These are phyloP conservation scores for Phytophthora brassicae DNA, from an alignment of 352 stramenopile species.

Conservation along the genomic window DNA sequence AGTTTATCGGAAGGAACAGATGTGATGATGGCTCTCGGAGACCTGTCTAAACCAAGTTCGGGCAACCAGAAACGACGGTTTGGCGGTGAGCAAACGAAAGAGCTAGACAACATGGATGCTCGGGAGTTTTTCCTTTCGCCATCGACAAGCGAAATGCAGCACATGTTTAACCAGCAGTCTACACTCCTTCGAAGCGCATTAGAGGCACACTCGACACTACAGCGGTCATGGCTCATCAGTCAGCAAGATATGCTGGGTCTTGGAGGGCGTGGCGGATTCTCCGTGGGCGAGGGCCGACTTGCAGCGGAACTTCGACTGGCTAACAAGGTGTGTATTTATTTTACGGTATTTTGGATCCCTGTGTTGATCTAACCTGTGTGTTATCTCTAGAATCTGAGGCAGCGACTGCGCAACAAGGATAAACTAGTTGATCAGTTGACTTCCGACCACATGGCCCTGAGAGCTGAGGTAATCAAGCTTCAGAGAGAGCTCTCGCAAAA, in stretches of 20 bases:
- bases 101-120: slow-evolving; percentile 58
- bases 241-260: slow-evolving; percentile 74
- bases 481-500: slow-evolving; percentile 61
- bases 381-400: slow-evolving; percentile 69
- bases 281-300: slow-evolving; percentile 79
- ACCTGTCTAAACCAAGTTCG: slow-evolving; percentile 42
- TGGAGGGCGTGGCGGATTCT: slow-evolving; percentile 52
- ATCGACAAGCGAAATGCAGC: slow-evolving; percentile 86
- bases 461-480: slow-evolving; percentile 54
- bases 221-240: slow-evolving; percentile 76
- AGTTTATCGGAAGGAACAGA: slow-evolving; percentile 77
- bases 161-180: slow-evolving; percentile 88
- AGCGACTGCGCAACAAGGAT: slow-evolving; percentile 81
- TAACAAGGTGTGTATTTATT: slow-evolving; percentile 84
- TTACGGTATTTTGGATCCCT: neutral
- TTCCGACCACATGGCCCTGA: slow-evolving; percentile 67
- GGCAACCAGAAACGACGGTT: slow-evolving; percentile 41
- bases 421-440: slow-evolving; percentile 80
- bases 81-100: slow-evolving; percentile 46
- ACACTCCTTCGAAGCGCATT: slow-evolving; percentile 65
- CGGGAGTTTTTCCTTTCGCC: slow-evolving; percentile 80
- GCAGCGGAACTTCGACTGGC: slow-evolving; percentile 78
- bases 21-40: slow-evolving; percentile 70
- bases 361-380: neutral
- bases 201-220: slow-evolving; percentile 71